Evolutionary conservation across 805 yeast genomes (phyloP), one percentile per base, ranked within the genome.

Genomic region (Yarrowia sp.): DNA sequence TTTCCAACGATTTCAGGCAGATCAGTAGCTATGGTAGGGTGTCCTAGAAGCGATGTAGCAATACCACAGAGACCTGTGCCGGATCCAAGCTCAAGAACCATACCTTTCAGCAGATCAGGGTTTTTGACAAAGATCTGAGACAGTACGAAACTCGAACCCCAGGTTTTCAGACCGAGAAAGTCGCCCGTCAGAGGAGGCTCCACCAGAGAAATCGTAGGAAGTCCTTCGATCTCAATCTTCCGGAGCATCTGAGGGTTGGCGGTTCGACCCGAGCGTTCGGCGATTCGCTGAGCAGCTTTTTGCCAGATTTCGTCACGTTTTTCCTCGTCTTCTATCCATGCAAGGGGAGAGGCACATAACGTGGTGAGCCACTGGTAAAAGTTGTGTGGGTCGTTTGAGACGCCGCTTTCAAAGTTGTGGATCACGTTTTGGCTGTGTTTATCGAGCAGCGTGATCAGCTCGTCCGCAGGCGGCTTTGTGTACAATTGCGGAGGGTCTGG

Each of bases 41-140:
- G 78, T 0, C 92, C 92, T 7, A 88, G 73, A 9, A 81, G 69
- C 0, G 84, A 85, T 69, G 90, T 82, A 0, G 88, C 82, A 43
- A 95, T 89, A 0, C 98, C 98, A 3, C 88, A 89, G 15, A 94
- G 81, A 0, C 99, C 99, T 0, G 99, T 95, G 0, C 99, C 99
- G 0, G 98, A 83, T 0, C 99, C 99, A n/a, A 95, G 79, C 74
- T 94, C 99, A 61, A 75, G 73, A 15, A 72, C 72, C 4, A 79
- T 76, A 22, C 74, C 77, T 15, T 58, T 32, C 3, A 78, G 71
- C 12, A 71, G 52, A 0, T 64, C 49, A 38, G 46, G 45, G 8
- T 65, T 49, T 5, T 68, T 46, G 10, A 69, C 71, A 2, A 91
- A 75, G 35, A 89, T 77, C 42, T 83, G 79, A 38, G 95, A 84